phyloP scores from a whole-genome alignment of 331 rosid species.

The Spiraea crenata region DNA sequence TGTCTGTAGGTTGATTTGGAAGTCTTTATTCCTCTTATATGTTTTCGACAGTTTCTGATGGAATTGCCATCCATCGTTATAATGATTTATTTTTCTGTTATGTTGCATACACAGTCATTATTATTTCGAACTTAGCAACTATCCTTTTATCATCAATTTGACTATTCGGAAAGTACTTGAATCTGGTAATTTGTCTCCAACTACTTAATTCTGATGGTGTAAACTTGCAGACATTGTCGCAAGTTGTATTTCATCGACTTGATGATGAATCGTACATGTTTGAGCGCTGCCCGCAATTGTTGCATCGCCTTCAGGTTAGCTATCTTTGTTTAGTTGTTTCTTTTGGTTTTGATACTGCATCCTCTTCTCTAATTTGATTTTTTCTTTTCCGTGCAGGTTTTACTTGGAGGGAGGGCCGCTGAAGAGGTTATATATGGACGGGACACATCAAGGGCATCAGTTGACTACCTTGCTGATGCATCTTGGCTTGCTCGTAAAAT shows the following conservation, averaged over 20 bases:
- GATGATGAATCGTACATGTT: constrained; percentile 91
- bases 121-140: background rate
- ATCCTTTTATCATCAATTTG: background rate
- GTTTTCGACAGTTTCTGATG: constrained; percentile 9
- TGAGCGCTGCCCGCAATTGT: constrained; percentile 81
- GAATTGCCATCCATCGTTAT: background rate
- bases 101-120: background rate
- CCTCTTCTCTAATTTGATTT: constrained; percentile 15
- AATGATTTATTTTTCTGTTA: background rate
- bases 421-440: constrained; percentile 95
- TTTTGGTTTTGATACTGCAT: background rate
- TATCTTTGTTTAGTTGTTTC: constrained; percentile 9
- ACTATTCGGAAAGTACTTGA: constrained; percentile 7
- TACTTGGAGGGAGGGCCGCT: constrained; percentile 96
- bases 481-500: constrained; percentile 99
- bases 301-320: constrained; percentile 82
- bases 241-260: constrained; percentile 85
- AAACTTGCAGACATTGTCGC: constrained; percentile 71
- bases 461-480: constrained; percentile 89
- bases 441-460: constrained; percentile 88
- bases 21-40: constrained; percentile 5
- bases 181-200: background rate
- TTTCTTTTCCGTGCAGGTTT: constrained; percentile 58
- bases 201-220: constrained; percentile 11
- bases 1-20: constrained; percentile 9